A percentile compares a stretch with the other conserved stretches of the same genome.
phyloP scores from a whole-genome alignment of 2,329 filamentous ascomycete genomes.

The Paecilomyces fulvus region DNA sequence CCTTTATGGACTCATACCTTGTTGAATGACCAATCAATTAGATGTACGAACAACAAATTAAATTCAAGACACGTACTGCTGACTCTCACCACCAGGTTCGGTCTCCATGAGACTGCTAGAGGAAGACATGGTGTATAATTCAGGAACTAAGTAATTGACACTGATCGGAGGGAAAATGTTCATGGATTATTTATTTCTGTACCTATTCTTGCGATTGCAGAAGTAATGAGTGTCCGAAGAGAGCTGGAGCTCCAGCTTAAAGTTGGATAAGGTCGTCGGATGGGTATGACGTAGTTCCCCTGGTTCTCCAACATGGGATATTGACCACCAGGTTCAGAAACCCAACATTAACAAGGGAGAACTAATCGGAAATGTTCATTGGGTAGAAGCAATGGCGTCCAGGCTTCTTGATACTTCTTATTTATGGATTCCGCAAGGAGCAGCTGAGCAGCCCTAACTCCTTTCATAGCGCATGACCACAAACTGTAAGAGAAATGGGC shows the following conservation, averaged over 20 bases:
- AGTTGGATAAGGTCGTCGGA: neutral
- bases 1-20: slow-evolving; percentile 53
- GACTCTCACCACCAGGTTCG: slow-evolving; percentile 51
- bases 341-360: too few species aligned
- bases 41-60: neutral
- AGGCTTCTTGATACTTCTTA: too few species aligned
- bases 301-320: neutral
- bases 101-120: slow-evolving; percentile 47
- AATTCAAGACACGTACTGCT: slow-evolving; percentile 39
- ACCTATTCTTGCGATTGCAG: neutral
- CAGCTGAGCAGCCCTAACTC: too few species aligned
- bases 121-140: slow-evolving; percentile 36
- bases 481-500: neutral
- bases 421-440: too few species aligned
- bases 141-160: neutral
- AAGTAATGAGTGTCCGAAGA: neutral
- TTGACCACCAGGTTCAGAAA: neutral
- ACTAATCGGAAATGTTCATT: neutral
- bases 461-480: too few species aligned
- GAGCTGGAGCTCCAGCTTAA: neutral
- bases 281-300: neutral
- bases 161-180: neutral
- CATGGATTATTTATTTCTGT: neutral
- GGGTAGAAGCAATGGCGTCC: neutral
- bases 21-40: neutral